Conservation (phyloP, 352 stramenopile genomes). For the Phytophthora quininea region DNA sequence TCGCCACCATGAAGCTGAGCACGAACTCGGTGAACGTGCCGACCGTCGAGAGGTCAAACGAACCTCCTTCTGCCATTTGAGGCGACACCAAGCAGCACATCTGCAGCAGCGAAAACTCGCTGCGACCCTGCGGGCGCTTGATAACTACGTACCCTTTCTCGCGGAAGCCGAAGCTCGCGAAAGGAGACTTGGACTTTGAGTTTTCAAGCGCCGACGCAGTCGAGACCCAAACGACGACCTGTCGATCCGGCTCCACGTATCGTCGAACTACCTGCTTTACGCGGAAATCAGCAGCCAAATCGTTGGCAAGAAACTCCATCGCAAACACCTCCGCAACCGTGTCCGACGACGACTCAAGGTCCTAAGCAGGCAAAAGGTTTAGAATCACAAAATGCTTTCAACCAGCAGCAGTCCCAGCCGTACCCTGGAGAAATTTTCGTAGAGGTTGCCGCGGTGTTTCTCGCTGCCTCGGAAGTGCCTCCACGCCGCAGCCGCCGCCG, state of each 20-base stretch:
- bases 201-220: conserved; percentile 43
- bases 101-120: conserved; percentile 42
- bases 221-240: conserved; percentile 50
- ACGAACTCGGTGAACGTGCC: conserved; percentile 45
- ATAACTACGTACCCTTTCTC: conserved; percentile 54
- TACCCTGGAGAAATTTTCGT: conserved; percentile 49
- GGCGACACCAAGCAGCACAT: conserved; percentile 43
- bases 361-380: conserved; percentile 10
- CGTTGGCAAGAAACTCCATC: conserved; percentile 42
- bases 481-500: conserved; percentile 46
- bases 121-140: conserved; percentile 29
- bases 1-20: conserved; percentile 40
- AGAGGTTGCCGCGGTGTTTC: conserved; percentile 49
- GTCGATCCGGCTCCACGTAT: conserved; percentile 37
- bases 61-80: conserved; percentile 31
- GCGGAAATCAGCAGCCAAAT: conserved; percentile 39
- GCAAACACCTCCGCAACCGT: conserved; percentile 44
- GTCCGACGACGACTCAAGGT: conserved; percentile 41
- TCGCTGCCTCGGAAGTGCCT: conserved; percentile 52
- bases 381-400: neutral
- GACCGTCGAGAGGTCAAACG: conserved; percentile 33
- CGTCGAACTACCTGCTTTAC: conserved; percentile 44
- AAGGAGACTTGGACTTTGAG: conserved; percentile 36
- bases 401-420: neutral
- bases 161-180: conserved; percentile 41